These are phyloP conservation scores for Pythium aristosporum DNA, from an alignment of 352 stramenopile species.

Conservation along the genomic window DNA sequence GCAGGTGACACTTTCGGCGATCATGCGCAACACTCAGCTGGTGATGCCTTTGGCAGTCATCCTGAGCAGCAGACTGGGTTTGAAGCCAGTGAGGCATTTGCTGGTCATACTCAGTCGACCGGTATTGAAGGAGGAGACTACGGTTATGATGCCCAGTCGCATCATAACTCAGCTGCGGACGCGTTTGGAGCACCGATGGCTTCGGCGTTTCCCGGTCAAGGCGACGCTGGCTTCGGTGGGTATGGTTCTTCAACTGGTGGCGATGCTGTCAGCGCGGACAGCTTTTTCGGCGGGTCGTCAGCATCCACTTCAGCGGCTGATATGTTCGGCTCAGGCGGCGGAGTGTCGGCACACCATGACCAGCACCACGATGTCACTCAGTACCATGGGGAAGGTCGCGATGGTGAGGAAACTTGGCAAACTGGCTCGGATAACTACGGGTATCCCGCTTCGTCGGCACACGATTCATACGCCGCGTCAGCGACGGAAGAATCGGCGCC, in stretches of 20 bases:
- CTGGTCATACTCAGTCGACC: not conserved
- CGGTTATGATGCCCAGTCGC: not conserved
- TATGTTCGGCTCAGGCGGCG: slow-evolving; percentile 17
- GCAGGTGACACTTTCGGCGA: not conserved
- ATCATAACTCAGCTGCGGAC: slow-evolving; percentile 11
- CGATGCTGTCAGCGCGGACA: slow-evolving; percentile 20
- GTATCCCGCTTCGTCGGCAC: not conserved
- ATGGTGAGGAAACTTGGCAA: not conserved
- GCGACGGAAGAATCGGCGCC: not conserved
- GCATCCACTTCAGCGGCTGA: slow-evolving; percentile 6
- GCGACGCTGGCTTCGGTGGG: not conserved
- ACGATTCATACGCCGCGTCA: not conserved
- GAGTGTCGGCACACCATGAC: not conserved
- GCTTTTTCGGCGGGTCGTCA: slow-evolving; percentile 18
- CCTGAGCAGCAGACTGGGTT: not conserved
- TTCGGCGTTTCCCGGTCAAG: slow-evolving; percentile 30
- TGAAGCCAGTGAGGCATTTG: not conserved
- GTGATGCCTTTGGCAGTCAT: no score
- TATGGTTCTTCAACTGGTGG: slow-evolving; percentile 12
- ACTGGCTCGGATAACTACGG: not conserved
- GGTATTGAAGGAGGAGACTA: not conserved
- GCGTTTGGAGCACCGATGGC: slow-evolving; percentile 30
- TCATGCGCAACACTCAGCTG: not conserved
- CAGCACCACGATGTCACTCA: not conserved
- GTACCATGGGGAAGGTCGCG: not conserved